A percentile compares a stretch with the other conserved stretches of the same genome.
Evolutionary conservation across 139 green algal genomes (phyloP).

Genomic region (Microglena sp.): DNA sequence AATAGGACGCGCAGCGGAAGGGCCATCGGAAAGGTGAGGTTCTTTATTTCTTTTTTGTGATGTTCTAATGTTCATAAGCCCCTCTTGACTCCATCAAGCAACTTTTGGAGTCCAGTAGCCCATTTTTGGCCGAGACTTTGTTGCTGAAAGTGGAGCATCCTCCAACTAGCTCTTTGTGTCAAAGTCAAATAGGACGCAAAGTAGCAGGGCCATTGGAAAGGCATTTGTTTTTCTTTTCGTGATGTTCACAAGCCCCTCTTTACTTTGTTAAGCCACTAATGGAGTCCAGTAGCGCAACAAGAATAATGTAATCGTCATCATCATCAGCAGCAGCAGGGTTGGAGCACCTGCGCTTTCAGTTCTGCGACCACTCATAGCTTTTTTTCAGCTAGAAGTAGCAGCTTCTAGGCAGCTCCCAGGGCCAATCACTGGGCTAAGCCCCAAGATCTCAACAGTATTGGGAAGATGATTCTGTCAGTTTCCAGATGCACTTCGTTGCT

Average conservation of each 20-base stretch:
- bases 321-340: too few relatives aligned
- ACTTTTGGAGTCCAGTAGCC: not conserved
- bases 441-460: too few relatives aligned
- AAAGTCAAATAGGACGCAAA: conserved; percentile 9
- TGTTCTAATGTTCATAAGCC: not conserved
- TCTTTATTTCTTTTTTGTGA: not conserved
- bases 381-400: too few relatives aligned
- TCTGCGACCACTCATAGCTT: not conserved
- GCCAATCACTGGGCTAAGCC: too few relatives aligned
- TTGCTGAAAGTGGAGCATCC: conserved; percentile 24
- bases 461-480: not conserved
- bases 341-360: not conserved
- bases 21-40: conserved; percentile 29
- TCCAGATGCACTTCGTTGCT: too few relatives aligned
- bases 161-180: conserved; percentile 31
- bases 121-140: conserved; percentile 16
- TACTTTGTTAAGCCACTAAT: too few relatives aligned
- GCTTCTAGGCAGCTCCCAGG: too few relatives aligned
- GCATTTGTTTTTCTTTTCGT: not conserved
- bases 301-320: too few relatives aligned
- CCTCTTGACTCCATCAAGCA: too few relatives aligned
- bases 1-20: conserved; percentile 5
- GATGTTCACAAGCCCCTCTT: too few relatives aligned
- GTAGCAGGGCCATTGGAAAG: conserved; percentile 25
- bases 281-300: not conserved